These are phyloP conservation scores for Penicillium cinerascens DNA, from an alignment of 495 filamentous ascomycete species.

Conservation along the genomic window DNA sequence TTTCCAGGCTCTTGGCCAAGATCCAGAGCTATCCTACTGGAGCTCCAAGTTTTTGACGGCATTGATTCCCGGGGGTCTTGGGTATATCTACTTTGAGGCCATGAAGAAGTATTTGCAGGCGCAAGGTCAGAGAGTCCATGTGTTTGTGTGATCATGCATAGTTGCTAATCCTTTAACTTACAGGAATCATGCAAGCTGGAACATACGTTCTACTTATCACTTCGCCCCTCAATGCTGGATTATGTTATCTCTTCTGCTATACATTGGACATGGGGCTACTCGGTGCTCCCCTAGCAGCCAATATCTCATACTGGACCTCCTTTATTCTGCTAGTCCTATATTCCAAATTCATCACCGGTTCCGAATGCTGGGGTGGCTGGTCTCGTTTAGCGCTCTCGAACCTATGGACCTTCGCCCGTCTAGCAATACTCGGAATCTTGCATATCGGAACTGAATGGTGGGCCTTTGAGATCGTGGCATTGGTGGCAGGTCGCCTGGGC, in stretches of 20 bases:
- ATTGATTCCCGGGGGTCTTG: conserved; percentile 80
- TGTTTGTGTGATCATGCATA: too few species aligned
- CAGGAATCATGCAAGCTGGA: conserved; percentile 81
- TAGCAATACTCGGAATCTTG: conserved; percentile 76
- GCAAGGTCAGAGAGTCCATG: conserved; percentile 62
- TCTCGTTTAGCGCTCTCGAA: conserved; percentile 60
- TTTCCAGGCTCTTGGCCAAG: conserved; percentile 75
- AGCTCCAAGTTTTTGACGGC: conserved; percentile 72
- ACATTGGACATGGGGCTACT: conserved; percentile 65
- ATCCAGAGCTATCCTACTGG: conserved; percentile 70
- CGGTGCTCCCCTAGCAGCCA: conserved; percentile 79
- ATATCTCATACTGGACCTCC: conserved; percentile 82
- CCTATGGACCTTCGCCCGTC: conserved; percentile 67
- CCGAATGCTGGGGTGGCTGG: conserved; percentile 82
- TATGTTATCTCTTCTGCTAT: conserved; percentile 83
- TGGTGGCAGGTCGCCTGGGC: conserved; percentile 79
- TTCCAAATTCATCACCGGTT: conserved; percentile 66
- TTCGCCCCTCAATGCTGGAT: conserved; percentile 68
- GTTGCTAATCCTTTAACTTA: background rate
- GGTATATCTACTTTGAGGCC: conserved; percentile 87
- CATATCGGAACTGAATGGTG: conserved; percentile 96
- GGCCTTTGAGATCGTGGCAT: conserved; percentile 94
- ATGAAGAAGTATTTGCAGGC: conserved; percentile 94
- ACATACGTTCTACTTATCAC: conserved; percentile 85
- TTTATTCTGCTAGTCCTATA: conserved; percentile 78